phyloP scores from a whole-genome alignment of 352 stramenopile genomes.

The Globisporangium canariense region DNA sequence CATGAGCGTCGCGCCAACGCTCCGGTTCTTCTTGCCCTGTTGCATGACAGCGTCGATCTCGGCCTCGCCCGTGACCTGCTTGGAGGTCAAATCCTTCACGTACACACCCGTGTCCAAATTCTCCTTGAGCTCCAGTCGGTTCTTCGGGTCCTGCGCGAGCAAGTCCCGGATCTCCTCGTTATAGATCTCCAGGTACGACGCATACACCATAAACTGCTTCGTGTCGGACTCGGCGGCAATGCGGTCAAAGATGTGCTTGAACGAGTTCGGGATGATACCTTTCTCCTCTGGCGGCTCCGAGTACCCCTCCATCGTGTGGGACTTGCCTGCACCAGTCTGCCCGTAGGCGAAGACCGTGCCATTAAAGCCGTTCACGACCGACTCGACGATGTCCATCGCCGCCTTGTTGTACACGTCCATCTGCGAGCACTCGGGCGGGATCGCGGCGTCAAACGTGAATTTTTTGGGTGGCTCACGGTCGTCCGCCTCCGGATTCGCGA shows the following conservation, averaged over 20 bases:
- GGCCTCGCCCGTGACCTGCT: constrained; percentile 83
- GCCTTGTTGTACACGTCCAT: constrained; percentile 92
- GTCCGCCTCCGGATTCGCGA: constrained; percentile 79
- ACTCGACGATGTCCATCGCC: constrained; percentile 87
- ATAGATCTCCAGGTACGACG: constrained; percentile 97
- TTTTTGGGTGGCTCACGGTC: constrained; percentile 85
- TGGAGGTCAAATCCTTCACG: constrained; percentile 83
- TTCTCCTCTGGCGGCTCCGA: constrained; percentile 69
- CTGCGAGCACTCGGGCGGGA: constrained; percentile 91
- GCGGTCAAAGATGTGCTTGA: constrained; percentile 89
- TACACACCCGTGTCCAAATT: constrained; percentile 90
- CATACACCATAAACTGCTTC: constrained; percentile 94
- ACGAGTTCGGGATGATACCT: constrained; percentile 87
- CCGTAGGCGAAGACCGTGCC: constrained; percentile 16
- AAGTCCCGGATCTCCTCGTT: constrained; percentile 97
- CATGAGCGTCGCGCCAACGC: constrained; percentile 95
- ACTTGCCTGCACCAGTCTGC: constrained; percentile 85
- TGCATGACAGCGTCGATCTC: constrained; percentile 92
- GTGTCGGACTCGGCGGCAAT: constrained; percentile 82
- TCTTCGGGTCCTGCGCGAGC: constrained; percentile 73
- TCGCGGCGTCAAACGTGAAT: constrained; percentile 97
- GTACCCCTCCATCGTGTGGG: constrained; percentile 85
- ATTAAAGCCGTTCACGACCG: constrained; percentile 17
- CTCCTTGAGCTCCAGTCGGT: constrained; percentile 88
- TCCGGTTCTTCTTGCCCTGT: constrained; percentile 93